A percentile compares a stretch with the other conserved stretches of the same genome.
Conservation (phyloP, 2,329 filamentous ascomycete genomes). For the Grosmannia penicillata region DNA sequence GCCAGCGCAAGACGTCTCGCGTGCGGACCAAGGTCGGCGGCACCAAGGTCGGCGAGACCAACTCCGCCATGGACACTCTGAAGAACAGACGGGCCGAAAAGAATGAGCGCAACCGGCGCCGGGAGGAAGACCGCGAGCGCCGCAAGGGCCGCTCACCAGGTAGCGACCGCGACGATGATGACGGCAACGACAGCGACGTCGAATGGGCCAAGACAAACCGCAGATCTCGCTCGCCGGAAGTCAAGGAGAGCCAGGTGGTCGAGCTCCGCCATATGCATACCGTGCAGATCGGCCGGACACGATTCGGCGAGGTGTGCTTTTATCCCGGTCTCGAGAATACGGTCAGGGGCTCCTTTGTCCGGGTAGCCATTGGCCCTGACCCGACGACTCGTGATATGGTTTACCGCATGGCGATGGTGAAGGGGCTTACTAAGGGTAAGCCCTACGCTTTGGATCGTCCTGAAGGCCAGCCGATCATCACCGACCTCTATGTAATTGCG, state of each 20-base stretch:
- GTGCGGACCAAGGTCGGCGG: slow-evolving; percentile 53
- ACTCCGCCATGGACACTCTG: slow-evolving; percentile 57
- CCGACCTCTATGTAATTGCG: slow-evolving; percentile 70
- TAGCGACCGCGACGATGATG: slow-evolving; percentile 28
- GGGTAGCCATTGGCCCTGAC: slow-evolving; percentile 70
- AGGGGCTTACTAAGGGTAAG: slow-evolving; percentile 63
- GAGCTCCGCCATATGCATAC: slow-evolving; percentile 72
- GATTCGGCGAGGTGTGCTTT: slow-evolving; percentile 85
- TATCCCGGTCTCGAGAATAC: slow-evolving; percentile 76
- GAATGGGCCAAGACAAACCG: slow-evolving; percentile 52
- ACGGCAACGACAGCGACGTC: slow-evolving; percentile 62
- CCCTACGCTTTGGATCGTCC: slow-evolving; percentile 69
- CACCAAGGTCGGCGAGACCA: slow-evolving; percentile 52
- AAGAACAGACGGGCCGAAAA: slow-evolving; percentile 49
- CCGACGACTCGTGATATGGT: slow-evolving; percentile 55
- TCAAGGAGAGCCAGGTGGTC: slow-evolving; percentile 53
- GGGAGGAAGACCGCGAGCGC: slow-evolving; percentile 48
- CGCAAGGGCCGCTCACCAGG: slow-evolving; percentile 30
- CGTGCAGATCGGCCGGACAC: slow-evolving; percentile 66
- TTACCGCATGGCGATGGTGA: slow-evolving; percentile 82
- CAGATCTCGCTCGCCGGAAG: slow-evolving; percentile 35
- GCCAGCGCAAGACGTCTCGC: slow-evolving; percentile 57
- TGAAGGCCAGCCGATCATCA: slow-evolving; percentile 64
- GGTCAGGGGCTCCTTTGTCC: slow-evolving; percentile 71
- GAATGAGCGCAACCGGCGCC: slow-evolving; percentile 46